These are phyloP conservation scores for Acacia confusa DNA, from an alignment of 306 rosid genomes.

Conservation along the genomic window DNA sequence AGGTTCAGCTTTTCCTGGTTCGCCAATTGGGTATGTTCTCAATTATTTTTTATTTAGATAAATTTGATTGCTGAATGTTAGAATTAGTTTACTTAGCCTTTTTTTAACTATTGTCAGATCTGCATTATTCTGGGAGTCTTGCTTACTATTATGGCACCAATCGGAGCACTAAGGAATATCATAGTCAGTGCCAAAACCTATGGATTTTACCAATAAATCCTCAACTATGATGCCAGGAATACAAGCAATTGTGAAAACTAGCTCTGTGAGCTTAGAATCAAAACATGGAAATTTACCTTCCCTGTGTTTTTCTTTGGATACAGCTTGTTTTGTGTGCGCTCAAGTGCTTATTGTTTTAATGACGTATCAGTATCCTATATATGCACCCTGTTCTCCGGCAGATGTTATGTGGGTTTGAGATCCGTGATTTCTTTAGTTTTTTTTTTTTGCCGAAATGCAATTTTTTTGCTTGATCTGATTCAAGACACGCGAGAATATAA, in stretches of 20 bases:
- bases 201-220: constrained; percentile 36
- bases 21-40: constrained; percentile 64
- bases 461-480: too few species aligned
- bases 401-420: neutral
- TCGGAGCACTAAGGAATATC: constrained; percentile 64
- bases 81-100: neutral
- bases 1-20: constrained; percentile 60
- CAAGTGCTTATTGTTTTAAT: neutral
- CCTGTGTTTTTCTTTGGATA: neutral
- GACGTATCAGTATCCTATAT: neutral
- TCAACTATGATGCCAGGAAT: neutral
- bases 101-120: constrained; percentile 43
- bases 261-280: neutral
- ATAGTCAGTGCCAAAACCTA: constrained; percentile 56
- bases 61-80: neutral
- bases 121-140: constrained; percentile 65
- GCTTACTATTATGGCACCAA: constrained; percentile 67
- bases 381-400: neutral
- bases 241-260: neutral
- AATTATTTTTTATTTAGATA: neutral
- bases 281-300: neutral
- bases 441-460: too few species aligned
- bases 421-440: neutral
- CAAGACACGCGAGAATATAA: too few species aligned
- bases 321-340: neutral